These are phyloP conservation scores for Trichophyton mentagrophytes DNA, from an alignment of 2,329 filamentous ascomycete species.

Conservation along the genomic window DNA sequence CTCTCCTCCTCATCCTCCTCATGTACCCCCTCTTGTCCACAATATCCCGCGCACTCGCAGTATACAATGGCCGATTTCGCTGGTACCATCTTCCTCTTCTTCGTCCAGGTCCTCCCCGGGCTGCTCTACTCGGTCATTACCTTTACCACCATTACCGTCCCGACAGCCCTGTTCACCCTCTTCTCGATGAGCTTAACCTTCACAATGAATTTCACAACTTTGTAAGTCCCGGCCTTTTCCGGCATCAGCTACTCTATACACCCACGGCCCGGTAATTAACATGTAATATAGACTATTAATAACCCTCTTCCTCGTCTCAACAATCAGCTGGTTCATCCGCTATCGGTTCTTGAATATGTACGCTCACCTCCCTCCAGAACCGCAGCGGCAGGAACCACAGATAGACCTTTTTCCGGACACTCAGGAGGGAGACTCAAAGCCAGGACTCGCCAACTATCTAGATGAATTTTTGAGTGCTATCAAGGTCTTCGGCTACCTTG, in stretches of 20 bases:
- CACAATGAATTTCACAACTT: constrained; percentile 95
- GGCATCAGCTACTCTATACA: too few relatives aligned
- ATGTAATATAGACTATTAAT: constrained; percentile 53
- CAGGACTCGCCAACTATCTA: constrained; percentile 85
- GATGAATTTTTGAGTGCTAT: constrained; percentile 98
- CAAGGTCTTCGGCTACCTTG: constrained; percentile 96
- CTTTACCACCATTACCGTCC: constrained; percentile 76
- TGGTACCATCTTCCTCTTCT: constrained; percentile 28
- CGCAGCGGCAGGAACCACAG: constrained; percentile 88
- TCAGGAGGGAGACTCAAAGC: constrained; percentile 78
- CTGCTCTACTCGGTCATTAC: constrained; percentile 67
- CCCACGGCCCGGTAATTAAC: neutral
- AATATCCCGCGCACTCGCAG: neutral
- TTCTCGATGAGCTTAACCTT: constrained; percentile 90
- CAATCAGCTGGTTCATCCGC: constrained; percentile 80
- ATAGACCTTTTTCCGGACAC: constrained; percentile 90
- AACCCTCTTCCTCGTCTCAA: constrained; percentile 62
- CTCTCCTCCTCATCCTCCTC: neutral
- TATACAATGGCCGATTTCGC: constrained; percentile 11
- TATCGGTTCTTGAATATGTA: constrained; percentile 98
- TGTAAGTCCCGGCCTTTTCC: constrained; percentile 44
- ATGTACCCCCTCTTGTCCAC: constrained; percentile 5
- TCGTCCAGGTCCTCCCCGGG: constrained; percentile 43
- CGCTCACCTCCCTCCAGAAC: constrained; percentile 79
- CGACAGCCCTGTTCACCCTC: constrained; percentile 75